Evolutionary conservation across 2,329 filamentous ascomycete genomes (phyloP).

Genomic region (Blastomyces gilchristii): DNA sequence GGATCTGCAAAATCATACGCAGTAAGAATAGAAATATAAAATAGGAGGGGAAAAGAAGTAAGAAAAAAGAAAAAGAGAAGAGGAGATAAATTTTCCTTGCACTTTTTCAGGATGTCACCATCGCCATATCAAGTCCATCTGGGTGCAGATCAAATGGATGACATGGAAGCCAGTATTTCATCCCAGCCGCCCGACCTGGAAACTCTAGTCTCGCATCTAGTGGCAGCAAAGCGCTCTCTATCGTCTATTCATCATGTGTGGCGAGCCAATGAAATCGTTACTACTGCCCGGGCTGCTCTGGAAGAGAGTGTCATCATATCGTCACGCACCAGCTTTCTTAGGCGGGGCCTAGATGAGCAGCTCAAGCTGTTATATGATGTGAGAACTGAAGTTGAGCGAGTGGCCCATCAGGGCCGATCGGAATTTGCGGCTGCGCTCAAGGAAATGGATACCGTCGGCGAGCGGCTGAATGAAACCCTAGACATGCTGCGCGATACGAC

Average conservation of each 20-base stretch:
- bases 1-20: not conserved
- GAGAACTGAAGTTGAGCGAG: conserved; percentile 35
- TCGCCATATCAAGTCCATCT: not conserved
- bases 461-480: conserved; percentile 47
- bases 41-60: not conserved
- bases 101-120: not conserved
- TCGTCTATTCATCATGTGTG: conserved; percentile 73
- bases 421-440: conserved; percentile 43
- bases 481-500: conserved; percentile 46
- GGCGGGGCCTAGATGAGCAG: conserved; percentile 47
- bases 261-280: conserved; percentile 78
- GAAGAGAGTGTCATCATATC: conserved; percentile 68
- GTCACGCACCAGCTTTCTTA: conserved; percentile 59
- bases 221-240: conserved; percentile 78
- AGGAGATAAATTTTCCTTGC: not conserved
- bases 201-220: conserved; percentile 69
- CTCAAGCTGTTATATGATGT: conserved; percentile 36
- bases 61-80: not conserved
- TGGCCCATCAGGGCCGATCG: conserved; percentile 32
- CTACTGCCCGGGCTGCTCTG: conserved; percentile 60
- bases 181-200: conserved; percentile 45
- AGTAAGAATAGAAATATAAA: not conserved
- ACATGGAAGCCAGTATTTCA: not conserved
- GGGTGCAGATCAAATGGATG: conserved; percentile 3
- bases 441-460: conserved; percentile 50